Percentiles rank a stretch among this genome's conserved stretches.
Conservation (phyloP, 2,329 filamentous ascomycete species). For the Aspergillus flavus region DNA sequence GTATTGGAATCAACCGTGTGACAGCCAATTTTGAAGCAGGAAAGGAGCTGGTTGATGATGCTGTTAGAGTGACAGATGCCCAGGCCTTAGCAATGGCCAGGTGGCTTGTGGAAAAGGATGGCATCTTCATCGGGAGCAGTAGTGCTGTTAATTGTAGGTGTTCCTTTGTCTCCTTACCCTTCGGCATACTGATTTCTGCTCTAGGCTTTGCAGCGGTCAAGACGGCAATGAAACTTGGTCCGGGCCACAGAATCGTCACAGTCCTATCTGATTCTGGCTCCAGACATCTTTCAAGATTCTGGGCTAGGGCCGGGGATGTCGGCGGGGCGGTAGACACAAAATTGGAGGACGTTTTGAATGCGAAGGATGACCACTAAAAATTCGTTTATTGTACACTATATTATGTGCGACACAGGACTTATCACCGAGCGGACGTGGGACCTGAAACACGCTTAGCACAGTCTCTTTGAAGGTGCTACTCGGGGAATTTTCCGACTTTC, state of each 20-base stretch:
- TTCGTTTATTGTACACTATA: not conserved
- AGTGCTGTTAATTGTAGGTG: conserved; percentile 87
- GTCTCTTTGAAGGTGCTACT: not conserved
- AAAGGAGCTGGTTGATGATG: conserved; percentile 83
- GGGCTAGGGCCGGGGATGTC: conserved; percentile 51
- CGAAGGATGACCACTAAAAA: conserved; percentile 34
- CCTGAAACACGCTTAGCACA: not conserved
- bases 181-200: conserved; percentile 15
- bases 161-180: conserved; percentile 6
- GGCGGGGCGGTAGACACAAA: conserved; percentile 49
- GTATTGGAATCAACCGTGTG: conserved; percentile 92
- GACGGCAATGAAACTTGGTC: conserved; percentile 49
- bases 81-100: conserved; percentile 94
- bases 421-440: not conserved
- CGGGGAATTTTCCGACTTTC: not conserved
- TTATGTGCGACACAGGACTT: not conserved
- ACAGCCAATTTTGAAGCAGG: conserved; percentile 92
- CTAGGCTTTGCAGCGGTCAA: conserved; percentile 52
- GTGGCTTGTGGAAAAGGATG: conserved; percentile 94
- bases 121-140: conserved; percentile 90
- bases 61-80: conserved; percentile 81
- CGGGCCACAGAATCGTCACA: conserved; percentile 52
- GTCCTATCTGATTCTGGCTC: conserved; percentile 54
- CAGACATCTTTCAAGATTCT: conserved; percentile 56
- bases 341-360: conserved; percentile 49